Evolutionary conservation across 495 filamentous ascomycete genomes (phyloP).

Genomic region (Podospora tetraspora): DNA sequence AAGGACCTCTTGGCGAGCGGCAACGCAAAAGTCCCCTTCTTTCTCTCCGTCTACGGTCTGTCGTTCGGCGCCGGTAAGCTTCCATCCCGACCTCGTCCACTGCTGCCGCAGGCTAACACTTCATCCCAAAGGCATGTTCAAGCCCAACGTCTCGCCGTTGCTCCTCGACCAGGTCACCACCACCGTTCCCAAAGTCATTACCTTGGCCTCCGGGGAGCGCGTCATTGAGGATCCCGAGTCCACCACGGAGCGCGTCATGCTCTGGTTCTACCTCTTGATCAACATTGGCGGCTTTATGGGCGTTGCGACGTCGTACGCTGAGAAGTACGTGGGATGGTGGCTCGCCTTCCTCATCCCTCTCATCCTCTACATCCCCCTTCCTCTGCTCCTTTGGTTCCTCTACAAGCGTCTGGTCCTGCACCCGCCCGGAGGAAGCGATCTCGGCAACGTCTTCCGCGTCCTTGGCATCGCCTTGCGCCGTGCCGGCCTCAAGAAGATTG

Average conservation of each 20-base stretch:
- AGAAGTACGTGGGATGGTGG: slow-evolving; percentile 64
- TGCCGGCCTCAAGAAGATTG: slow-evolving; percentile 51
- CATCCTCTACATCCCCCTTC: slow-evolving; percentile 54
- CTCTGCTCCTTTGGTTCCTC: slow-evolving; percentile 47
- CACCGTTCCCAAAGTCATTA: slow-evolving; percentile 42
- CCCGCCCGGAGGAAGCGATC: slow-evolving; percentile 50
- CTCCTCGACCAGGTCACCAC: slow-evolving; percentile 54
- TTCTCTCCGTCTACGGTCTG: slow-evolving; percentile 54
- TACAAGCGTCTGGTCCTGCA: slow-evolving; percentile 48
- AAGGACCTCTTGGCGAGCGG: slow-evolving; percentile 54
- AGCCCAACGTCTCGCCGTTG: slow-evolving; percentile 61
- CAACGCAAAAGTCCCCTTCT: slow-evolving; percentile 51
- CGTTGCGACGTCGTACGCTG: slow-evolving; percentile 46
- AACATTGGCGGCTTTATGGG: slow-evolving; percentile 62
- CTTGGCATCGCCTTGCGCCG: slow-evolving; percentile 48
- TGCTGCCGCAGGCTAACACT: not conserved
- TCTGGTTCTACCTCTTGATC: slow-evolving; percentile 59
- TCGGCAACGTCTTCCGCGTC: slow-evolving; percentile 51
- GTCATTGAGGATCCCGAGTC: slow-evolving; percentile 57
- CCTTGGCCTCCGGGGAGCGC: slow-evolving; percentile 42
- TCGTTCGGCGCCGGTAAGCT: slow-evolving; percentile 62
- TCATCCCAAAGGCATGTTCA: slow-evolving; percentile 47
- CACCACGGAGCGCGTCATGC: slow-evolving; percentile 59
- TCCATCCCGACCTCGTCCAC: not conserved
- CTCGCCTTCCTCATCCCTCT: slow-evolving; percentile 64